These are phyloP conservation scores for Thelonectria discophora DNA, from an alignment of 2,329 filamentous ascomycete genomes.

Conservation along the genomic window DNA sequence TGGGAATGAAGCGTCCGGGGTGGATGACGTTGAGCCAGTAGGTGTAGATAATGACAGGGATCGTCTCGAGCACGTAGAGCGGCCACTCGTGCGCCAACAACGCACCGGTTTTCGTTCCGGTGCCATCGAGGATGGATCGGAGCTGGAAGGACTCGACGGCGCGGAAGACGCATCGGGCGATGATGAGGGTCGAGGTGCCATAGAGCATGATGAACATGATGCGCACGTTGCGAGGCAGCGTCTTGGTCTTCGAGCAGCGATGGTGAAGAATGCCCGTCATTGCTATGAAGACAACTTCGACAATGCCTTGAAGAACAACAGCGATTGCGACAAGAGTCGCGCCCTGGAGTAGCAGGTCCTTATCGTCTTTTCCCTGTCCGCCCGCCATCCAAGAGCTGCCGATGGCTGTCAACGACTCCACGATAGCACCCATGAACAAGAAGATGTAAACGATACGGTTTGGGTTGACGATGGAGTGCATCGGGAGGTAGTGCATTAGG, in stretches of 20 bases:
- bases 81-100: constrained; percentile 55
- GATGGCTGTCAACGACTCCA: constrained; percentile 36
- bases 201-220: constrained; percentile 41
- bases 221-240: constrained; percentile 36
- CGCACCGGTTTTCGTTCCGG: constrained; percentile 32
- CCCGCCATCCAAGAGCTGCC: constrained; percentile 40
- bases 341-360: constrained; percentile 62
- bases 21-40: constrained; percentile 54
- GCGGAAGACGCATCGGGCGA: constrained; percentile 39
- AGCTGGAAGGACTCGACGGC: constrained; percentile 39
- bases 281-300: constrained; percentile 36
- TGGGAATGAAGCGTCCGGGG: constrained; percentile 53
- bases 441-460: constrained; percentile 42
- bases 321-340: constrained; percentile 63
- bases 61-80: constrained; percentile 57
- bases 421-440: constrained; percentile 36
- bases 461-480: constrained; percentile 40
- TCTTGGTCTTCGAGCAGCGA: constrained; percentile 31
- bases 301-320: constrained; percentile 50
- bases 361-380: constrained; percentile 52
- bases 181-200: constrained; percentile 38
- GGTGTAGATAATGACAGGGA: constrained; percentile 55
- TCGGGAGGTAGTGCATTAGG: constrained; percentile 40
- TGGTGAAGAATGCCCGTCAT: constrained; percentile 34
- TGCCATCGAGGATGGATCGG: constrained; percentile 22